Conservation (phyloP, 441 rosid species). For the Macaranga tanarius region DNA sequence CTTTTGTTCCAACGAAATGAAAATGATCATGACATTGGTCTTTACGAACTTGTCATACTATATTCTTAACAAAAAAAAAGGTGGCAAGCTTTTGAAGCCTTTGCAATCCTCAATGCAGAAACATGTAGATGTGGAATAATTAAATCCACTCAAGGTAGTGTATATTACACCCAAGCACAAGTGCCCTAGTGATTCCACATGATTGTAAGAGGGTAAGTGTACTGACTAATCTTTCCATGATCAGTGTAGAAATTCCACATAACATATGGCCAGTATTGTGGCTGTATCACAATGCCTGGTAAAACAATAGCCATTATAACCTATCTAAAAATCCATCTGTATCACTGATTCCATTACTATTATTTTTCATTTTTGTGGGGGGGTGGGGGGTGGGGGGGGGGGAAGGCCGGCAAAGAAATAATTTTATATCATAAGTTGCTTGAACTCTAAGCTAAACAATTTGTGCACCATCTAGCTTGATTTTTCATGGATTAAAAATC, state of each 20-base stretch:
- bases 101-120: neutral
- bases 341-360: neutral
- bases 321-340: neutral
- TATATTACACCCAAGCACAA: neutral
- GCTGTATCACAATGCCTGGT: neutral
- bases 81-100: neutral
- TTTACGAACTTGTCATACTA: neutral
- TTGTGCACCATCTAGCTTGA: neutral
- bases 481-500: neutral
- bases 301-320: neutral
- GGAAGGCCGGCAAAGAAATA: neutral
- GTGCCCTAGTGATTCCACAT: neutral
- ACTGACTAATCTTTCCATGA: neutral
- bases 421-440: too few species aligned
- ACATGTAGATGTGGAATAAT: neutral
- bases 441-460: neutral
- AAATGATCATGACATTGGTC: neutral
- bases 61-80: neutral
- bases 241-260: neutral
- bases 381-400: too few species aligned
- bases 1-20: neutral
- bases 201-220: too few species aligned
- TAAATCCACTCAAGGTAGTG: neutral
- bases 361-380: conserved; percentile 1
- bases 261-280: neutral